Base-by-base conservation (phyloP, 2,329 filamentous ascomycete species). In the Grosmannia huntii region DNA sequence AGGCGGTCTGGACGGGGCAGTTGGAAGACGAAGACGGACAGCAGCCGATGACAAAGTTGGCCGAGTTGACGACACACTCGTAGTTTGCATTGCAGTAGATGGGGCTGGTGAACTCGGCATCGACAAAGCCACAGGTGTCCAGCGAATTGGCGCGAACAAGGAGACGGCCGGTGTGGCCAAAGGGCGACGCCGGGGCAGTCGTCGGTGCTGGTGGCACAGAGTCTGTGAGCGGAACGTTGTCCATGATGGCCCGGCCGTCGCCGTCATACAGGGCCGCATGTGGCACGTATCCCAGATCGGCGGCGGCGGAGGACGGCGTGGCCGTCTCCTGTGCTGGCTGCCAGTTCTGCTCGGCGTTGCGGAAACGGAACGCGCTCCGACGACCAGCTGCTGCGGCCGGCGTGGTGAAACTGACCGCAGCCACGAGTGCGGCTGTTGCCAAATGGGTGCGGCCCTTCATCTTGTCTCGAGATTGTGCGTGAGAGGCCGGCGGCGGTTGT, bases 21-120 rank as follows among this genome's bases (percentile, higher is more conserved):
- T 28, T 56, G 1, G 60, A 60, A 10, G 64, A 59, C 10, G 56
- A 55, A 33, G 67, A 64, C 46, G 65, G 62, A 41, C 70, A 72
- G 63, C 70, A 72, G 38, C 70, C 70, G 10, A 68, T 62, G 4
- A 65, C 58, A 2, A 58, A 65, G 46, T 62, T 56, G 28, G 58
- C n/a, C 38, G 62, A 62, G 65, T 71, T 69, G 62, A 62, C 66
- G 14, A 66, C 65, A 55, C 70, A 72, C 19, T 52, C 58, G 7
- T 63, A 59, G 7, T 62, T 63, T 4, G 55, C 41, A 7, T 59
- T 61, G 60, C 70, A 72, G 59, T 66, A 68, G 2, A 72, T 58
- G 1, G 69, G 64, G 14, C 46, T 49, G 2, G 2, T 19, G 0
- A 7, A n/a, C 10, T 31, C 25, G 31, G 19, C 55, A 31, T 19